Conservation (phyloP, 2,329 filamentous ascomycete genomes). For the Botrytis fabae region DNA sequence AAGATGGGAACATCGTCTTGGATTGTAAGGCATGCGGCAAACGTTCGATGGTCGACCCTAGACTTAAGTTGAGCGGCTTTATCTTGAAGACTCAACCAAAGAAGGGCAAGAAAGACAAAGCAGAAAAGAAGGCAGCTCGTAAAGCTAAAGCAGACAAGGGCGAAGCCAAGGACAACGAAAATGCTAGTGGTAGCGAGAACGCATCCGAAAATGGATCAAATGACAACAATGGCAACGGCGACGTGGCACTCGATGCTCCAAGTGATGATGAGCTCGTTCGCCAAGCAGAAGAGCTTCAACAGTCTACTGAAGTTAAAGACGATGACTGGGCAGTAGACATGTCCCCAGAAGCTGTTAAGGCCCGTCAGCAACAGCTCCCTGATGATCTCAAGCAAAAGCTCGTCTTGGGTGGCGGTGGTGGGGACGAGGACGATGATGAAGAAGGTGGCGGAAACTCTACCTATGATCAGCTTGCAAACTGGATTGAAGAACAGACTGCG, state of each 20-base stretch:
- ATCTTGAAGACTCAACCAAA: conserved; percentile 96
- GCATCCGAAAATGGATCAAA: conserved; percentile 58
- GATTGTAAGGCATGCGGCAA: conserved; percentile 99
- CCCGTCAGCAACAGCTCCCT: conserved; percentile 90
- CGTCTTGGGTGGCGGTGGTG: conserved; percentile 73
- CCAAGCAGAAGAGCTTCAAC: conserved; percentile 72
- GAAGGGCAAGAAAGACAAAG: conserved; percentile 98
- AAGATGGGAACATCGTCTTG: conserved; percentile 85
- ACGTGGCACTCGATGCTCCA: conserved; percentile 62
- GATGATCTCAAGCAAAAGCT: conserved; percentile 92
- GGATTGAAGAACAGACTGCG: conserved; percentile 76
- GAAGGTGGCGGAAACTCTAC: conserved; percentile 71
- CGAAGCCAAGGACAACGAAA: conserved; percentile 51
- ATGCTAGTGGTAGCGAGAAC: conserved; percentile 64
- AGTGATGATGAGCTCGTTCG: conserved; percentile 93
- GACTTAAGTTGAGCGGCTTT: conserved; percentile 94
- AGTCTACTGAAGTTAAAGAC: conserved; percentile 68
- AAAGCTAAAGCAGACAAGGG: conserved; percentile 59
- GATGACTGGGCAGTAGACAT: conserved; percentile 96
- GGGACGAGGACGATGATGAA: conserved; percentile 77
- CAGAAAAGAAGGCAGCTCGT: conserved; percentile 84
- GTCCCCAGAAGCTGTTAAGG: conserved; percentile 91
- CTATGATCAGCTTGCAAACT: conserved; percentile 91
- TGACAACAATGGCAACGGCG: conserved; percentile 45
- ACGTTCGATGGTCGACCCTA: conserved; percentile 85